Percentiles rank a stretch among this genome's conserved stretches.
Conservation (phyloP, 2,329 filamentous ascomycete genomes). For the Penicillium sp. region DNA sequence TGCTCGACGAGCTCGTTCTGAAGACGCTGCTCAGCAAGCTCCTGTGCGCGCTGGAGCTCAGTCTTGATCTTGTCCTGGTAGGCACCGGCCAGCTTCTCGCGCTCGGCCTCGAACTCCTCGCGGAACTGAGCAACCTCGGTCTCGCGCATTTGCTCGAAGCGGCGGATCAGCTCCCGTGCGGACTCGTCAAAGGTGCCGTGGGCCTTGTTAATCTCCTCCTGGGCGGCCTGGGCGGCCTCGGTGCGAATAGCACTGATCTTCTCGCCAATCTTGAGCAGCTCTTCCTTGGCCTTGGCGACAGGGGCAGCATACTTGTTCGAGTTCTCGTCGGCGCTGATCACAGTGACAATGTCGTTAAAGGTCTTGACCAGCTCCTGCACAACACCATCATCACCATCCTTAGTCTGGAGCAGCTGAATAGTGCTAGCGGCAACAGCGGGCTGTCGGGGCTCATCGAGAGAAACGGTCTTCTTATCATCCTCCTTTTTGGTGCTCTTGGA, state of each 20-base stretch:
- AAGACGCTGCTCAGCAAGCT: conserved; percentile 80
- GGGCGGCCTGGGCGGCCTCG: conserved; percentile 70
- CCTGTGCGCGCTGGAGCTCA: conserved; percentile 77
- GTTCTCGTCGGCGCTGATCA: conserved; percentile 85
- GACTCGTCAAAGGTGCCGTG: conserved; percentile 83
- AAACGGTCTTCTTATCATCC: conserved; percentile 34
- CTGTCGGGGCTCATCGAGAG: conserved; percentile 42
- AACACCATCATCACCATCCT: conserved; percentile 79
- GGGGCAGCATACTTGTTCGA: conserved; percentile 76
- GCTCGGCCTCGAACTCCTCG: conserved; percentile 85
- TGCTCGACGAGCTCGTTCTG: conserved; percentile 89
- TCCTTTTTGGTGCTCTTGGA: conserved; percentile 31
- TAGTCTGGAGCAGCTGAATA: conserved; percentile 77
- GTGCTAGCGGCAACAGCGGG: conserved; percentile 58
- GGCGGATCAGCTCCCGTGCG: conserved; percentile 81
- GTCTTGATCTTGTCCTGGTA: conserved; percentile 81
- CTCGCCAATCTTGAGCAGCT: conserved; percentile 75
- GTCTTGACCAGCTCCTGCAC: conserved; percentile 94
- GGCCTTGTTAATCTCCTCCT: conserved; percentile 71
- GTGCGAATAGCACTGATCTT: conserved; percentile 77
- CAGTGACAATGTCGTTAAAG: conserved; percentile 92
- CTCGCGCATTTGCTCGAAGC: conserved; percentile 82
- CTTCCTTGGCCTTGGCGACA: conserved; percentile 82
- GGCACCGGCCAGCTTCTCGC: conserved; percentile 73
- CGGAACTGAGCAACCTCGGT: conserved; percentile 82